phyloP scores from a whole-genome alignment of 805 yeast species.

The Suhomyces sp. region DNA sequence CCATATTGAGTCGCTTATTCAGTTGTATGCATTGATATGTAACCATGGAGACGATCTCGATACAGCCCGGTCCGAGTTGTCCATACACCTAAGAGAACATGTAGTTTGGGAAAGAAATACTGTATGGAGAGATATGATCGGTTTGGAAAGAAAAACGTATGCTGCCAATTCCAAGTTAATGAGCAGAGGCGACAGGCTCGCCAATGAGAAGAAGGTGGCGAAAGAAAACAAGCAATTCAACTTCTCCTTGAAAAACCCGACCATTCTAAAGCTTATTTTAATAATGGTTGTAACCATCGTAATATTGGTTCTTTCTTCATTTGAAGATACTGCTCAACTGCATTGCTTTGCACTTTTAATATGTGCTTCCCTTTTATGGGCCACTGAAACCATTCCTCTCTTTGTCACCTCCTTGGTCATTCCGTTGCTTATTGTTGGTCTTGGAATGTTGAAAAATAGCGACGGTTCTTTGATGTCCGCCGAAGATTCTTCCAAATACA shows the following conservation, averaged over 20 bases:
- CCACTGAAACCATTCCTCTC: conserved; percentile 89
- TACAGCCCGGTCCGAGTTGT: conserved; percentile 51
- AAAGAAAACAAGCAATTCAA: conserved; percentile 14
- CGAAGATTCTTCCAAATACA: conserved; percentile 41
- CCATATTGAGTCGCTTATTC: conserved; percentile 29
- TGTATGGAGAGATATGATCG: conserved; percentile 57
- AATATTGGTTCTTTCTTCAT: conserved; percentile 28
- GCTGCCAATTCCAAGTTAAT: conserved; percentile 22
- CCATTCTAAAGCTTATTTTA: conserved; percentile 40
- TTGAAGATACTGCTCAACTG: conserved; percentile 34
- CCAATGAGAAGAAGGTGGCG: conserved; percentile 3
- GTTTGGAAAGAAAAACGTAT: conserved; percentile 40
- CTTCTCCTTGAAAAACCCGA: conserved; percentile 32
- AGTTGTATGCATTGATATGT: conserved; percentile 38
- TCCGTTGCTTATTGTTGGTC: conserved; percentile 74
- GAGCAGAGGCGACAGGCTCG: background rate
- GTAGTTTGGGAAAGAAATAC: conserved; percentile 57
- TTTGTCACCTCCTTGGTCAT: conserved; percentile 84
- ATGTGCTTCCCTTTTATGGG: conserved; percentile 87
- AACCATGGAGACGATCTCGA: conserved; percentile 37
- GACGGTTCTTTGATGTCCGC: conserved; percentile 47
- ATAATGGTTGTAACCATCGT: conserved; percentile 49
- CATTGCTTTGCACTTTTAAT: conserved; percentile 74
- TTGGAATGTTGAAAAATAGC: conserved; percentile 62
- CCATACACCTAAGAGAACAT: conserved; percentile 53